Evolutionary conservation across 805 yeast species (phyloP), one percentile per base, ranked within the genome.

Genomic region (Wickerhamomyces alni): DNA sequence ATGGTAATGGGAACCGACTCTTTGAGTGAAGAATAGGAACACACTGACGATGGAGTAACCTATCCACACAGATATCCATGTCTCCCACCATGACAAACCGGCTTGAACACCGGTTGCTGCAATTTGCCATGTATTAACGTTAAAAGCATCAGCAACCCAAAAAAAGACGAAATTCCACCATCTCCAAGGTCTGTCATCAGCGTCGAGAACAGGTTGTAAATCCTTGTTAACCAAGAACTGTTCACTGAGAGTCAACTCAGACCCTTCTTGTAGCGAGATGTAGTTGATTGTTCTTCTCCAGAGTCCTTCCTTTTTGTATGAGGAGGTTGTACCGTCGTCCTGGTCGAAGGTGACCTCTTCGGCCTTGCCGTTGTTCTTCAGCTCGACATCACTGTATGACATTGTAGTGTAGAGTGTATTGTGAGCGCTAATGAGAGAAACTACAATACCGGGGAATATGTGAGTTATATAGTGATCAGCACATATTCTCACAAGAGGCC

Each of bases 121-220:
- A 51, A 87, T 86, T 66, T 84, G 88, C 87, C 91, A 87, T 6
- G 96, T 86, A 59, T 85, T 87, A 56, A 87, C 78, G 62, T 87
- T 87, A 66, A 87, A 85, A 25, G 95, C 80, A 58, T 87, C 96
- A 0, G 95, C 87, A 42, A 87, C 61, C 96, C 96, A 87, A 52
- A 85, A 83, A 47, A 75, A 77, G 12, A 83, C 79, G 57, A 66
- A 87, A 59, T 87, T 85, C 60, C 68, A 79, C 94, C 95, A 85
- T 22, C 75, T 65, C 96, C 96, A 87, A n/a, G 74, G 72, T 53
- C 95, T 70, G 52, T 95, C 76, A 4, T 65, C 74, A 13, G 62
- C 69, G 55, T 86, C 91, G 13, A 52, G 35, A 4, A 87, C 87
- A 0, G 95, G 95, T 47, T 77, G 74, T 52, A 87, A 69, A 63